Evolutionary conservation across 2,329 filamentous ascomycete genomes (phyloP).

Genomic region (Colletotrichum sp.): DNA sequence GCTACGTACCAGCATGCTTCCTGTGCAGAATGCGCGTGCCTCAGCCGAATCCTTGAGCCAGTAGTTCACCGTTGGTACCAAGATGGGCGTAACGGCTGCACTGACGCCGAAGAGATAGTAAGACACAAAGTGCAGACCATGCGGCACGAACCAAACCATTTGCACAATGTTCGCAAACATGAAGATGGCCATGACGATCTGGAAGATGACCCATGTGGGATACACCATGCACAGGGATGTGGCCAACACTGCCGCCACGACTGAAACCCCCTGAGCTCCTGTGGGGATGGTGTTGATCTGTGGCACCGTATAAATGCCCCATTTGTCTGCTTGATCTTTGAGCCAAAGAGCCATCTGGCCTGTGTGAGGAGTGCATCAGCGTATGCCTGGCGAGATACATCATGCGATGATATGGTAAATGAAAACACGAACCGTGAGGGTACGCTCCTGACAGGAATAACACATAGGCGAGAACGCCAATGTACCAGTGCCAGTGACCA

Average conservation of each 20-base stretch:
- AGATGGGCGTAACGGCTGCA: constrained; percentile 27
- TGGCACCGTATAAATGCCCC: constrained; percentile 23
- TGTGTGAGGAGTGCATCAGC: neutral
- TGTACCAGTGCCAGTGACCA: constrained; percentile 29
- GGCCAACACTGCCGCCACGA: constrained; percentile 27
- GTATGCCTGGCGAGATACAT: neutral
- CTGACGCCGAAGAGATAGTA: constrained; percentile 28
- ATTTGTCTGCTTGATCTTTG: constrained; percentile 19
- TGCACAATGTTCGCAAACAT: constrained; percentile 24
- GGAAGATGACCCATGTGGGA: constrained; percentile 34
- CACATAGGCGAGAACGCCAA: constrained; percentile 26
- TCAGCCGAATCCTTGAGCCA: constrained; percentile 28
- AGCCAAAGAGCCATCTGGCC: constrained; percentile 25
- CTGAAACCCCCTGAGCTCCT: constrained; percentile 29
- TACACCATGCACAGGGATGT: constrained; percentile 37
- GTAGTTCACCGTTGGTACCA: constrained; percentile 27
- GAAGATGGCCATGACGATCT: constrained; percentile 24
- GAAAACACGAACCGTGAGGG: neutral
- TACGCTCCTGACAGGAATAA: constrained; percentile 19
- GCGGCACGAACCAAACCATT: constrained; percentile 24
- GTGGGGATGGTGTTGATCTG: constrained; percentile 27
- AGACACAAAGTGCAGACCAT: constrained; percentile 21
- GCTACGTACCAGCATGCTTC: constrained; percentile 23
- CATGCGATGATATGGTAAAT: neutral
- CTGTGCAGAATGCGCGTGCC: constrained; percentile 25